Evolutionary conservation across 83 land plant genomes (phyloP), one percentile per base, ranked within the genome.

Genomic region (Diphasiastrum complanatum): DNA sequence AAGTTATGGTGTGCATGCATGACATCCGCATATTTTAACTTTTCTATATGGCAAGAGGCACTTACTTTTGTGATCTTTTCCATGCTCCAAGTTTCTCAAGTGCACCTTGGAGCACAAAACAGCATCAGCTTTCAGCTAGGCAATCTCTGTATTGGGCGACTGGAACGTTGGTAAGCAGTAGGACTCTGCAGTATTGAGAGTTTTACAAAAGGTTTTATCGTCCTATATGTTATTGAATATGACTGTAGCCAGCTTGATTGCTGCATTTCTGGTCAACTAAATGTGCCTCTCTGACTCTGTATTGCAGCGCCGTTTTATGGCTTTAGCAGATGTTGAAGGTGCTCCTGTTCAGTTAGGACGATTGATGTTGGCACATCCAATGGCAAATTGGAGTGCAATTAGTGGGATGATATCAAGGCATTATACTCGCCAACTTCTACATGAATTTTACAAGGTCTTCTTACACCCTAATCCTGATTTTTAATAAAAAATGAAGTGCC

Each of bases 361-460:
- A 48, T 55, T 93, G 30, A 72, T 76, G 24, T 51, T 93, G 48
- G 69, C 72, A 28, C 87, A 93, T 67, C 89, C 89, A 27, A 61
- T 93, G 72, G 99, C 89, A 36, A 89, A 88, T 57, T 79, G 73
- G 83, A 80, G 83, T 68, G 85, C 88, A 18, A 74, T 89, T 27
- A 72, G 74, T 35, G 92, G 82, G 30, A 89, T 89, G 47, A 69
- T 89, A 37, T 20, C 70, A 30, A 80, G 81, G 41, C 99, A 93
- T 60, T 93, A 89, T 63, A 85, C 79, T 30, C 74, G 86, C 29
- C 99, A 93, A 56, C 75, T 89, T 43, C 62, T 81, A 36, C 96
- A 89, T 72, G 99, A 89, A 76, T 68, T 84, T 45, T 93, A 89
- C 71, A 93, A 93, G 96, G 99, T 14, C n/a, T 22, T 31, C 34